Evolutionary conservation across 192 early-diverging fungal genomes (phyloP).

Genomic region (Coemansia pectinata): DNA sequence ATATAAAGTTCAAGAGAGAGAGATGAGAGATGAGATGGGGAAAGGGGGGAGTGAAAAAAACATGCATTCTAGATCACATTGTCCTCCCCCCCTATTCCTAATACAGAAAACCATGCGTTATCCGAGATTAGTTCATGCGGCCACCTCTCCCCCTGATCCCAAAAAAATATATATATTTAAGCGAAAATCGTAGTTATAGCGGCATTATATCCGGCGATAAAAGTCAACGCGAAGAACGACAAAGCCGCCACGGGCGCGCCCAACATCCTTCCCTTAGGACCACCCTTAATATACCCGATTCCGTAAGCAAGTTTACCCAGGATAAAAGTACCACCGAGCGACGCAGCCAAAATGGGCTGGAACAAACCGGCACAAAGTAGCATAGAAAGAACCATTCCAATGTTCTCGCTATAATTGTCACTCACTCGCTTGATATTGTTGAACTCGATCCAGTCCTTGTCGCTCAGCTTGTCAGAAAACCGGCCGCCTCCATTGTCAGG

Average conservation of each 20-base stretch:
- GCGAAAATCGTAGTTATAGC: conserved; percentile 22
- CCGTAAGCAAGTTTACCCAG: conserved; percentile 37
- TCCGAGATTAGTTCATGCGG: background rate
- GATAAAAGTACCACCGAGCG: conserved; percentile 35
- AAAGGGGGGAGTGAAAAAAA: background rate
- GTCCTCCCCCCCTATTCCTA: background rate
- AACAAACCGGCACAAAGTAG: conserved; percentile 44
- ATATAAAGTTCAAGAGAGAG: background rate
- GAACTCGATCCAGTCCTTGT: conserved; percentile 53
- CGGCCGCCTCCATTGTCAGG: conserved; percentile 56
- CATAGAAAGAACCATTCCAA: conserved; percentile 28
- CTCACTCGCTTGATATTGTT: conserved; percentile 56
- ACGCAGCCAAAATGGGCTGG: conserved; percentile 38
- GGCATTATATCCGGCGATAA: conserved; percentile 29
- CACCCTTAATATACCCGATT: conserved; percentile 26
- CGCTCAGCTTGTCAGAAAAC: conserved; percentile 48
- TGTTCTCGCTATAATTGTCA: conserved; percentile 54
- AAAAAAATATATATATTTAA: conserved; percentile 4
- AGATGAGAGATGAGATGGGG: background rate
- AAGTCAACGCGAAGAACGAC: conserved; percentile 22
- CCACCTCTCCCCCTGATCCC: background rate
- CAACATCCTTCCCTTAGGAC: conserved; percentile 28
- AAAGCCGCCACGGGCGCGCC: conserved; percentile 24
- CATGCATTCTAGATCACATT: background rate
- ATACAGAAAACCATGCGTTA: background rate